Base-by-base conservation (phyloP, 106 monocot species). In the Platanthera guangdongensis region DNA sequence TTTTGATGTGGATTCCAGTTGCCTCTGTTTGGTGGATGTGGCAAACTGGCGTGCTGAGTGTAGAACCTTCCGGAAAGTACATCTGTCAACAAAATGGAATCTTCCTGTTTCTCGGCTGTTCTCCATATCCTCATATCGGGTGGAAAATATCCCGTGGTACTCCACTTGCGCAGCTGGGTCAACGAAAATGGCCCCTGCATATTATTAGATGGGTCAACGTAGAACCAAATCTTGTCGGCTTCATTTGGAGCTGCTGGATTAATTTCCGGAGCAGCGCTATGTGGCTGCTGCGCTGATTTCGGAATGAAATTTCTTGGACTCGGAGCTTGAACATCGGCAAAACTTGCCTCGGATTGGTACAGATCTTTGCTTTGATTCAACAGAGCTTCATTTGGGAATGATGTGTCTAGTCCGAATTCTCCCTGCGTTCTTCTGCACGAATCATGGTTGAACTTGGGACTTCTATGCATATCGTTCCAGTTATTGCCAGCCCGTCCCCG, bases 161-260 rank as follows among this genome's bases (percentile, higher is more conserved):
- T 84, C 91, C 91, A 92, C 67, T 88, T 92, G 28, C 75, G 73
- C 76, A 92, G 70, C 80, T 88, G 91, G 13, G 76, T 30, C 68
- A 92, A 52, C 63, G 86, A 88, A 81, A 92, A 92, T 9, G 91
- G 91, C 2, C 91, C 91, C 51, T 88, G 91, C 59, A 86, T 74
- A 63, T 72, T 84, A 52, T 86, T 88, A 16, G 75, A 60, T 51
- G 91, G 91, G 39, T 92, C 91, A 77, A 63, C 75, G 51, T 92
- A 92, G 62, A 88, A 72, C 91, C 91, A 88, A 45, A 91, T 84
- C 70, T 92, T 92, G 30, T 92, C 84, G 57, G 21, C 76, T 75
- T 88, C 91, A 32, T 39, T 78, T 16, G 57, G 22, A 55, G 81
- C n/a, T 68, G 70, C 8, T 6, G 68, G 7, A n/a, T 53, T 60